phyloP scores from a whole-genome alignment of 345 rosid genomes.

The Dimocarpus longan region DNA sequence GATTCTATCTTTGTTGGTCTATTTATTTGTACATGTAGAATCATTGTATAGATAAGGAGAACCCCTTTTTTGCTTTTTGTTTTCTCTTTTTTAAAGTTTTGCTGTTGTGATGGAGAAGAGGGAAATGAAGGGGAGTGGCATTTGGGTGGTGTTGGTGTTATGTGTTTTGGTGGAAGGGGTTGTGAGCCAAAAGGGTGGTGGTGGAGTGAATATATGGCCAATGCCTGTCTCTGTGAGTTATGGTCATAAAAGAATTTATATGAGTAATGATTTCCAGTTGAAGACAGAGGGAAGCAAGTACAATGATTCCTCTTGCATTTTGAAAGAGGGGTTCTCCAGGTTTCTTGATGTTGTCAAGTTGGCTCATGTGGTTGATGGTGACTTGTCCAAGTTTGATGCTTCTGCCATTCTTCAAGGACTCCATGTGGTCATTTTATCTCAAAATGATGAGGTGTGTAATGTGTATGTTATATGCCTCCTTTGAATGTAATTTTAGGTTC shows the following conservation, averaged over 20 bases:
- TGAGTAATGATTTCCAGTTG: slow-evolving; percentile 44
- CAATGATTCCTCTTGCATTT: slow-evolving; percentile 41
- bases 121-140: slow-evolving; percentile 6
- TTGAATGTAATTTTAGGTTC: neutral
- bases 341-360: slow-evolving; percentile 44
- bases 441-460: slow-evolving; percentile 42
- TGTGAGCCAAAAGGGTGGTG: neutral
- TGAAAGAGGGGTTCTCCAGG: slow-evolving; percentile 59
- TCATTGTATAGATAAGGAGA: neutral
- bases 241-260: slow-evolving; percentile 40
- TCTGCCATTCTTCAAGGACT: slow-evolving; percentile 48
- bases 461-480: neutral
- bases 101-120: slow-evolving; percentile 5
- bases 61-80: neutral
- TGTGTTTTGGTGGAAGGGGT: neutral
- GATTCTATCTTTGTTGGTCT: neutral
- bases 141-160: slow-evolving; percentile 1
- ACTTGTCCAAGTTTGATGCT: slow-evolving; percentile 32
- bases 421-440: slow-evolving; percentile 44
- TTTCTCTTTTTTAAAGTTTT: neutral
- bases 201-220: slow-evolving; percentile 56
- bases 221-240: slow-evolving; percentile 44
- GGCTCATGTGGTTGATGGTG: slow-evolving; percentile 40
- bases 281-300: slow-evolving; percentile 34
- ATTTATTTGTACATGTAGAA: neutral